Evolutionary conservation across 768 basidiomycete species (phyloP), one percentile per base, ranked within the genome.

Genomic region (Collybia sp.): DNA sequence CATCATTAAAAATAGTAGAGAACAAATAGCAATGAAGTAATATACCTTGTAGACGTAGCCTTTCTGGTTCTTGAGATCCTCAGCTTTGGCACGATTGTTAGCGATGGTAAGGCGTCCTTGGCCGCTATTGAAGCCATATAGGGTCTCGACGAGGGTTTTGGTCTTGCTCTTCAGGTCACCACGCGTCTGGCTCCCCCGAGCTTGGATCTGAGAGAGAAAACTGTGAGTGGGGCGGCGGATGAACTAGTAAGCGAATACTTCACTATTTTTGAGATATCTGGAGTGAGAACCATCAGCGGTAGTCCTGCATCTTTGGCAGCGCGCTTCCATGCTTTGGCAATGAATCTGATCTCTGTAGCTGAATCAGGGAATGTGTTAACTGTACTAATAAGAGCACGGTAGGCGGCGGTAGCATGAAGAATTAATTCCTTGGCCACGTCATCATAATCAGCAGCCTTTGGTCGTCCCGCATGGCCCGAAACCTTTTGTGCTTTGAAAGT

Each of bases 131-230:
- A 61, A 62, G 11, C 55, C 51, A 20, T 53, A 60, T 8, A 50
- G 30, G 3, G 49, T 40, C 35, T 61, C 57, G 0, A 53, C 50
- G 16, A 60, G 33, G 0, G 44, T 12, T 1, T 43, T 17, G 2
- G 50, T 45, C 45, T 56, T 56, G 5, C 50, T 44, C 44, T 60
- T 61, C 20, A 56, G 44, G 40, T 57, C 55, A 8, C 59, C 53
- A 3, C 53, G 51, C 13, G 54, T 45, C 33, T 62, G 60, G 2
- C 47, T 44, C 1, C 53, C 56, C 20, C 57, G 54, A 11, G 42
- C 33, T 6, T 53, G 18, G 20, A 55, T 51, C 52, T 56, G 38
- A 39, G 13, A 15, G n/a, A n/a, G n/a, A n/a, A 37, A 34, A 20
- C 36, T 11, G 10, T 34, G 12, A 18, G 33, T 20, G 18, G 40